Conservation (phyloP, 495 filamentous ascomycete genomes). For the Lasiosphaeria ovina region DNA sequence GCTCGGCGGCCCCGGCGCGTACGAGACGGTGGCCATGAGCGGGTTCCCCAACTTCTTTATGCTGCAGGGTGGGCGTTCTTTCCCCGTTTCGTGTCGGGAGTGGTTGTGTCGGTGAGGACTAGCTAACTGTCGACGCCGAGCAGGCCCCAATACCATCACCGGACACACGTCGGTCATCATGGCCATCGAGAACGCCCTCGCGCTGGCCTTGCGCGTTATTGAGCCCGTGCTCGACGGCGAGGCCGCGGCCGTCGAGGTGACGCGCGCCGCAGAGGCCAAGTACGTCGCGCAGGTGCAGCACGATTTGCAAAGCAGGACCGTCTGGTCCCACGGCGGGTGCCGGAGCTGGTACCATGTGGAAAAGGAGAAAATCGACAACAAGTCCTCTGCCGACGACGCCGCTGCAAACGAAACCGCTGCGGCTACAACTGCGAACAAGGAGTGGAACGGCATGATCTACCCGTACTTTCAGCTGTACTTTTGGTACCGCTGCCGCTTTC, state of each 20-base stretch:
- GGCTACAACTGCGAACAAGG: not conserved
- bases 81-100: too few relatives aligned
- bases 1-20: conserved; percentile 38
- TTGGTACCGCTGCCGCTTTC: conserved; percentile 13
- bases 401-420: too few relatives aligned
- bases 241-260: conserved; percentile 34
- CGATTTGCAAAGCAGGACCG: conserved; percentile 22
- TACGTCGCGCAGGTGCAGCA: conserved; percentile 27
- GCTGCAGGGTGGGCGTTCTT: conserved; percentile 22
- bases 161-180: conserved; percentile 44
- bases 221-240: conserved; percentile 36
- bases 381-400: too few relatives aligned
- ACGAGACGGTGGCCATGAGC: conserved; percentile 33
- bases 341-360: conserved; percentile 42
- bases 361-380: not conserved
- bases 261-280: conserved; percentile 31
- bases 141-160: conserved; percentile 45
- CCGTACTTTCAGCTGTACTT: conserved; percentile 11
- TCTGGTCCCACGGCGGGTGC: conserved; percentile 32
- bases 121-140: not conserved
- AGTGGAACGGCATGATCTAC: conserved; percentile 14
- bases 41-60: conserved; percentile 48
- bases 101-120: not conserved
- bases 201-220: conserved; percentile 32
- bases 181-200: conserved; percentile 37